These are phyloP conservation scores for Allantophomopsis lycopodina DNA, from an alignment of 2,329 filamentous ascomycete species.

Conservation along the genomic window DNA sequence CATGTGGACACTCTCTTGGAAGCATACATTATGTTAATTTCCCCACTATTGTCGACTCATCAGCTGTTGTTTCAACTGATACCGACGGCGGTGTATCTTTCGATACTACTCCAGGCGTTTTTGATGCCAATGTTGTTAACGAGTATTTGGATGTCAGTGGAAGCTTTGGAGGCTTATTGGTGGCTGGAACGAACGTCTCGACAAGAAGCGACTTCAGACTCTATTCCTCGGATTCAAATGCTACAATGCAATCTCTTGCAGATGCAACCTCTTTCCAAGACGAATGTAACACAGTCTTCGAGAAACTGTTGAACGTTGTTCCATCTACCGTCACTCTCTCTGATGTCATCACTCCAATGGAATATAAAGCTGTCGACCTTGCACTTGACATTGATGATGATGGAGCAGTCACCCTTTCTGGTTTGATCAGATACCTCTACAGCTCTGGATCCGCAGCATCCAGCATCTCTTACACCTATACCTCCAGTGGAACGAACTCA, in stretches of 20 bases:
- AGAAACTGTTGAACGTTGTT: conserved; percentile 10
- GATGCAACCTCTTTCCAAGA: conserved; percentile 5
- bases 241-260: conserved; percentile 7
- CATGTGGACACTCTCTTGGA: conserved; percentile 48
- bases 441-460: conserved; percentile 1
- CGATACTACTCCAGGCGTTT: not conserved
- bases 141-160: too few relatives aligned
- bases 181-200: too few relatives aligned
- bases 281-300: conserved; percentile 7
- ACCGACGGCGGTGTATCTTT: conserved; percentile 3
- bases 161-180: too few relatives aligned
- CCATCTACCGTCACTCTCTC: conserved; percentile 5
- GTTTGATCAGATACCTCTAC: conserved; percentile 4
- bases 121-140: too few relatives aligned
- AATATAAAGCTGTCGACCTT: too few relatives aligned
- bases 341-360: conserved; percentile 3
- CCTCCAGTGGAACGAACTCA: not conserved
- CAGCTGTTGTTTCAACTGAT: too few relatives aligned
- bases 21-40: conserved; percentile 42
- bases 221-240: conserved; percentile 5
- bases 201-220: too few relatives aligned
- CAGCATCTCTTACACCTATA: conserved; percentile 1
- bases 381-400: too few relatives aligned
- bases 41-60: conserved; percentile 13
- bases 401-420: conserved; percentile 1